Conservation (phyloP, 441 rosid genomes). For the Populus tomentosa region DNA sequence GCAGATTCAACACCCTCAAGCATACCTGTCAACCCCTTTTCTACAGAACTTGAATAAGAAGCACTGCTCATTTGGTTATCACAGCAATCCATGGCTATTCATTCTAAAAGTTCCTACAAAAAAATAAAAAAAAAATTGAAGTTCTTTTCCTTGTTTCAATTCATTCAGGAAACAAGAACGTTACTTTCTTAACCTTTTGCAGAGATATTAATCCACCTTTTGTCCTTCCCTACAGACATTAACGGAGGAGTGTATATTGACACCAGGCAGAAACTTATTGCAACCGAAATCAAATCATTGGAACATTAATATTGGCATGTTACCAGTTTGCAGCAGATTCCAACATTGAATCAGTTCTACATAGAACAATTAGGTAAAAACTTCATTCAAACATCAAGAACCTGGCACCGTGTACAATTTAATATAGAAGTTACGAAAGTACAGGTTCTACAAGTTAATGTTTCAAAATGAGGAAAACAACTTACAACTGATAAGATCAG, state of each 20-base stretch:
- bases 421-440: background rate
- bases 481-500: background rate
- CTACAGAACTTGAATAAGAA: slow-evolving; percentile 18
- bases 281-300: background rate
- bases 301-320: background rate
- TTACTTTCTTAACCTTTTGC: background rate
- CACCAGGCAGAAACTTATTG: background rate
- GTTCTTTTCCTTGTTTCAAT: background rate
- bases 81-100: too few species aligned
- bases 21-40: slow-evolving; percentile 70
- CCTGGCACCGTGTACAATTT: background rate
- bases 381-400: background rate
- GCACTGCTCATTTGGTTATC: background rate
- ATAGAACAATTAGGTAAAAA: background rate
- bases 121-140: background rate
- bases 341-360: background rate
- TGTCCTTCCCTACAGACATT: background rate
- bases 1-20: slow-evolving; percentile 77
- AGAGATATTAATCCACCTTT: background rate
- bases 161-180: background rate
- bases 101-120: background rate
- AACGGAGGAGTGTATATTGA: background rate
- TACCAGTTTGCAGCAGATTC: background rate
- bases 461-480: background rate
- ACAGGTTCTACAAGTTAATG: background rate